A percentile compares a stretch with the other conserved stretches of the same genome.
Conservation (phyloP, 148 eudicot genomes). For the Chenopodium album region DNA sequence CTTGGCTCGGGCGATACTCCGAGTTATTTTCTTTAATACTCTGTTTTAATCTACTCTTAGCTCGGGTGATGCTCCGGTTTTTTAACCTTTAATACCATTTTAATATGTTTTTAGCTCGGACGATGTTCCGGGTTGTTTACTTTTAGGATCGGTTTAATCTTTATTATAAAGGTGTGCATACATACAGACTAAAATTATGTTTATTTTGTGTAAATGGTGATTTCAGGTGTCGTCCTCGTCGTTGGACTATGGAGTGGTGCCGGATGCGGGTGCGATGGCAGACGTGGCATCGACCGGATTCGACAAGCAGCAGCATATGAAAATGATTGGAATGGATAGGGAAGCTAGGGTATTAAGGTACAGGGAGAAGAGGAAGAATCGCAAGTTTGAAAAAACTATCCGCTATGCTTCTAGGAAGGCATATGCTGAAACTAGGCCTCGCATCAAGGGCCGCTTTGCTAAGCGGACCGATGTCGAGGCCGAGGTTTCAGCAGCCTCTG, state of each 20-base stretch:
- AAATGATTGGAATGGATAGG: conserved; percentile 49
- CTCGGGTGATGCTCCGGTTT: too few relatives aligned
- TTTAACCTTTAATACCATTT: too few relatives aligned
- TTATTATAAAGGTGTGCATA: too few relatives aligned
- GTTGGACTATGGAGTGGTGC: conserved; percentile 77
- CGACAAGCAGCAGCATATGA: conserved; percentile 31
- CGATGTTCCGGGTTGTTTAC: too few relatives aligned
- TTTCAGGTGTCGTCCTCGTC: too few relatives aligned
- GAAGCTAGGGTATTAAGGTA: conserved; percentile 85
- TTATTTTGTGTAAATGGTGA: too few relatives aligned
- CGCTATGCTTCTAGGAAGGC: conserved; percentile 83
- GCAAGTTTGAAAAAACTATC: conserved; percentile 86
- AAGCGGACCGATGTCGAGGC: conserved; percentile 57
- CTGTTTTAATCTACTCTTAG: too few relatives aligned
- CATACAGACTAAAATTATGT: too few relatives aligned
- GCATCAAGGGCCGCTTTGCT: conserved; percentile 84
- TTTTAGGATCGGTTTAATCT: too few relatives aligned
- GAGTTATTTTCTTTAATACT: too few relatives aligned
- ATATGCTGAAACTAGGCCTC: conserved; percentile 83
- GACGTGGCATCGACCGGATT: conserved; percentile 42
- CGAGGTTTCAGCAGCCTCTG: conserved; percentile 22
- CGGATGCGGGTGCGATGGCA: conserved; percentile 51
- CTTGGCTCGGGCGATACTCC: too few relatives aligned
- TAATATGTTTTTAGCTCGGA: too few relatives aligned
- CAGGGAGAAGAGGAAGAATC: conserved; percentile 83